These are phyloP conservation scores for Phlebopus sp. DNA, from an alignment of 1,284 basidiomycete species.

Conservation along the genomic window DNA sequence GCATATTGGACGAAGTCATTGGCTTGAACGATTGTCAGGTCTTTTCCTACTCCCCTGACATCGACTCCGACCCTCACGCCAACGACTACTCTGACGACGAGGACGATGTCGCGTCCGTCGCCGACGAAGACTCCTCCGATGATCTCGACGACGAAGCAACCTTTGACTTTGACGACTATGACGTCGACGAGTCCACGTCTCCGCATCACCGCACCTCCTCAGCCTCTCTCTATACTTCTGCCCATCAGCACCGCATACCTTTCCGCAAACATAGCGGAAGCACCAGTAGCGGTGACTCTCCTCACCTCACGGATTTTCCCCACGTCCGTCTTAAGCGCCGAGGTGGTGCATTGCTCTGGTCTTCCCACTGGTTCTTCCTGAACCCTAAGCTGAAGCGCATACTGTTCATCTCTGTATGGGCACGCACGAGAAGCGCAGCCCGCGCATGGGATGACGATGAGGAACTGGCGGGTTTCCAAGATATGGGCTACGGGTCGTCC, in stretches of 20 bases:
- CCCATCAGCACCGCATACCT: constrained; percentile 10
- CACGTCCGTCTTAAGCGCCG: constrained; percentile 37
- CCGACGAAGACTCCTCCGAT: constrained; percentile 56
- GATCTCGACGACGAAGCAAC: constrained; percentile 57
- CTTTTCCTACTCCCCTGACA: constrained; percentile 92
- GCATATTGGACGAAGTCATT: constrained; percentile 88
- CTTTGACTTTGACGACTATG: constrained; percentile 80
- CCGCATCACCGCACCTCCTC: constrained; percentile 27
- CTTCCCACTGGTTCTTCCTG: constrained; percentile 96
- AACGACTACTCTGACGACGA: constrained; percentile 77
- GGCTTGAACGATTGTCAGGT: constrained; percentile 92
- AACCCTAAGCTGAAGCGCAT: constrained; percentile 93
- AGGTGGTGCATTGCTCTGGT: constrained; percentile 89
- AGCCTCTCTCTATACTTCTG: neutral
- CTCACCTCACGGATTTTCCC: constrained; percentile 23
- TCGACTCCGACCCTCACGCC: constrained; percentile 93
- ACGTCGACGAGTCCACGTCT: constrained; percentile 58
- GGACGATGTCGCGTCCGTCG: constrained; percentile 60
- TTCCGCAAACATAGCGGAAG: constrained; percentile 20
- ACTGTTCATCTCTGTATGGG: constrained; percentile 92
- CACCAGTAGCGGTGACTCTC: constrained; percentile 27
- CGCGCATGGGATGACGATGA: constrained; percentile 54
- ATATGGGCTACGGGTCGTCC: constrained; percentile 20
- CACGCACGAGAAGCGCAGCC: constrained; percentile 65
- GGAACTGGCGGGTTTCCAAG: constrained; percentile 34